Base-by-base conservation (phyloP, 768 basidiomycete species). In the Lyophyllum atratum region DNA sequence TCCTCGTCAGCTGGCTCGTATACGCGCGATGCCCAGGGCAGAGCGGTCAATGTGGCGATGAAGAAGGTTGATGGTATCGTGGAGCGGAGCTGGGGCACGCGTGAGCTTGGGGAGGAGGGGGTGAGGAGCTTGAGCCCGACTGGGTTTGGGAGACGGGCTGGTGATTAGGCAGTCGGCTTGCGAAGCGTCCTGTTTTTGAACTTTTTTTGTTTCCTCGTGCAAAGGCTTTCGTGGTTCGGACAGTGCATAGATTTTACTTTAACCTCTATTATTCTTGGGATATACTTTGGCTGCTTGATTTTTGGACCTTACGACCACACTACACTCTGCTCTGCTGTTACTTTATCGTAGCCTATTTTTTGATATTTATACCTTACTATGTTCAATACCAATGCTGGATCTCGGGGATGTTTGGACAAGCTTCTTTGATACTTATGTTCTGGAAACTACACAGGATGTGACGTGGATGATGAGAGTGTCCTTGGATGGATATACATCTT, bases 11-110 rank as follows among this genome's bases (percentile, higher is more conserved):
- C 50, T 5, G 46, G 25, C 45, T 63, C 45, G 34, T 61, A 47
- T 21, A 11, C 29, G 37, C 29, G 40, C 15, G 37, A 48, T 45
- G 43, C 37, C 29, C 62, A 42, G 52, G 64, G 45, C 42, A n/a
- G 53, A 47, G 57, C 59, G 14, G 62, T 61, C 42, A 69, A 67
- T 15, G 65, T 60, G 11, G 67, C 71, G 52, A 52, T 76, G 17
- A 61, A 49, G 54, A 71, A 60, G 48, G 74, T 80, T 2, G 72
- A 73, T 28, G 67, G 71, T 19, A 75, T 79, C 21, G 64, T 79
- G 28, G 64, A 68, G 21, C 64, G 58, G 52, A 72, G 78, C 7
- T 74, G 76, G 69, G 70, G 63, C 28, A 59, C 69, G 21, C 60
- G 73, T 2, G 68, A 66, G 2, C 11, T 68, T 51, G 56, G 45